Conservation (phyloP, 2,329 filamentous ascomycete genomes). For the Cryphonectria japonica region DNA sequence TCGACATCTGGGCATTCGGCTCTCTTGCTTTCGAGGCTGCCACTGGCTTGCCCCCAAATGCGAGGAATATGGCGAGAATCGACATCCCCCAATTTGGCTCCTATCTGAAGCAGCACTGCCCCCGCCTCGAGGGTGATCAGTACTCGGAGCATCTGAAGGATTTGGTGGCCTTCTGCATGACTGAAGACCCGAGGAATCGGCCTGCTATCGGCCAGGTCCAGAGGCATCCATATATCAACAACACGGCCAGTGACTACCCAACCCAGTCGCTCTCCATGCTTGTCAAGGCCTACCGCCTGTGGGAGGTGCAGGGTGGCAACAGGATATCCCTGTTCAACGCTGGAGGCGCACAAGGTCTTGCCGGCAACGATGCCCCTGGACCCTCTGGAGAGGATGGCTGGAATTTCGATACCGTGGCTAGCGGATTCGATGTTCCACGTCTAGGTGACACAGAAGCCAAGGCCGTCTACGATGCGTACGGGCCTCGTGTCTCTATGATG, state of each 20-base stretch:
- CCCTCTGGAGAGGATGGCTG: constrained; percentile 59
- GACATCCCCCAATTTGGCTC: constrained; percentile 57
- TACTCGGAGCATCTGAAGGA: constrained; percentile 72
- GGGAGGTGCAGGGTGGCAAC: constrained; percentile 75
- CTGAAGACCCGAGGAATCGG: constrained; percentile 68
- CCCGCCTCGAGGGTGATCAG: constrained; percentile 71
- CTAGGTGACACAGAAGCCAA: constrained; percentile 57
- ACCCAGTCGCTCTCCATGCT: constrained; percentile 65
- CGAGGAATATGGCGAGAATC: constrained; percentile 51
- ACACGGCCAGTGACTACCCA: constrained; percentile 66
- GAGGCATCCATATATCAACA: constrained; percentile 68
- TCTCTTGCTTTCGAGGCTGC: constrained; percentile 82
- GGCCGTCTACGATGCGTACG: constrained; percentile 62
- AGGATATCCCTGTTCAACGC: constrained; percentile 66
- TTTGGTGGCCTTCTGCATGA: constrained; percentile 74
- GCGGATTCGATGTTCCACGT: constrained; percentile 61
- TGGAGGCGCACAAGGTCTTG: constrained; percentile 59
- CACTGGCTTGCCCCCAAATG: constrained; percentile 74
- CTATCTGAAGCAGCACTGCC: constrained; percentile 63
- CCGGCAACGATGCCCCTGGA: constrained; percentile 39
- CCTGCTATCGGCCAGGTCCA: constrained; percentile 72
- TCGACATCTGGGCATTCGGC: constrained; percentile 86
- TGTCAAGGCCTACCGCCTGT: constrained; percentile 72
- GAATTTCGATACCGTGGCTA: constrained; percentile 70
- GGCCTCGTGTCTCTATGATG: constrained; percentile 59